phyloP scores from a whole-genome alignment of 371 early-diverging fungal species.

The Massospora cicadina region DNA sequence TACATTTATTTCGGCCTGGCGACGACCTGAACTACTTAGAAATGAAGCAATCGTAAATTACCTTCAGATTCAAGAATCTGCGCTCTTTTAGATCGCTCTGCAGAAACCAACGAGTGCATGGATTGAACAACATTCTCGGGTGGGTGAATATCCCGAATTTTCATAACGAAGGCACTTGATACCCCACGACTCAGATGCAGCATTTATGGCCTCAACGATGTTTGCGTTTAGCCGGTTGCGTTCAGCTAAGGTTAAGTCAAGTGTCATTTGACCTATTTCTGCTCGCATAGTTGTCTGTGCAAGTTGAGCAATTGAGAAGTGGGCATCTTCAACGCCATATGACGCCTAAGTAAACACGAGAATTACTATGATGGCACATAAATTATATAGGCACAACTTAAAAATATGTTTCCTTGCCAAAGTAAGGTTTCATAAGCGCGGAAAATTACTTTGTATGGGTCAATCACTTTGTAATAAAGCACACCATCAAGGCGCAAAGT shows the following conservation, averaged over 20 bases:
- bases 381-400: no score
- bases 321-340: constrained; percentile 90
- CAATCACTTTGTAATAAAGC: constrained; percentile 80
- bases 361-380: no score
- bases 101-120: constrained; percentile 95
- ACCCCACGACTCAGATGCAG: constrained; percentile 90
- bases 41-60: background rate
- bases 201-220: constrained; percentile 89
- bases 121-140: constrained; percentile 87
- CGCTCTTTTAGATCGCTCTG: constrained; percentile 90
- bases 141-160: constrained; percentile 88
- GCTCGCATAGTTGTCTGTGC: constrained; percentile 98
- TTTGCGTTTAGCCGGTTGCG: constrained; percentile 78
- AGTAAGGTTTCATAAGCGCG: no score
- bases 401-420: no score
- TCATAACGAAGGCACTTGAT: constrained; percentile 87
- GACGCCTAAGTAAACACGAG: constrained; percentile 41
- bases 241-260: constrained; percentile 90
- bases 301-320: constrained; percentile 86
- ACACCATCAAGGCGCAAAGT: constrained; percentile 92
- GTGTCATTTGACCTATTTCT: constrained; percentile 93
- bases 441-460: constrained; percentile 67
- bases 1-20: constrained; percentile 93
- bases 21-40: constrained; percentile 25
- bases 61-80: constrained; percentile 93